A percentile compares a stretch with the other conserved stretches of the same genome.
Conservation (phyloP, 2,329 filamentous ascomycete genomes). For the Colletotrichum noveboracense region DNA sequence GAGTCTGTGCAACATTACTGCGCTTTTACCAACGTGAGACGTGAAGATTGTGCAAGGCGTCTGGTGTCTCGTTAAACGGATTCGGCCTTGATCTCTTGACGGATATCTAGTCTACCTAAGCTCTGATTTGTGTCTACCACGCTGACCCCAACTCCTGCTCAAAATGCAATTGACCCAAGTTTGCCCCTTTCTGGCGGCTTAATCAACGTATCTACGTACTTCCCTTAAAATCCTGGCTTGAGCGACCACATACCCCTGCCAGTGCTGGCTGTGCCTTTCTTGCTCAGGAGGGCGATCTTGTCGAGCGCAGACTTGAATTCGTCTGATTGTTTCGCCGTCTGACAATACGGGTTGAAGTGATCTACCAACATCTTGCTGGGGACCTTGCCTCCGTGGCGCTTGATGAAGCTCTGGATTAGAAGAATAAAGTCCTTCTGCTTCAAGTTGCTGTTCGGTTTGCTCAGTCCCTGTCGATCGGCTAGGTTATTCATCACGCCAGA, state of each 20-base stretch:
- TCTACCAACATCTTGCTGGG: slow-evolving; percentile 87
- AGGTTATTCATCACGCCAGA: slow-evolving; percentile 61
- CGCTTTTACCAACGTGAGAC: background rate
- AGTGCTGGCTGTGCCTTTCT: slow-evolving; percentile 48
- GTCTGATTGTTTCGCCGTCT: slow-evolving; percentile 68
- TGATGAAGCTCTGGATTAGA: slow-evolving; percentile 81
- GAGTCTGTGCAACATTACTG: background rate
- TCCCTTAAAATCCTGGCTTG: slow-evolving; percentile 29
- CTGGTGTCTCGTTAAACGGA: background rate
- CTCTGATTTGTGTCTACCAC: background rate
- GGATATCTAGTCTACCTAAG: background rate
- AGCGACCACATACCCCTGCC: slow-evolving; percentile 61
- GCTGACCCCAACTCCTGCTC: background rate
- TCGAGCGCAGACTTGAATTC: slow-evolving; percentile 86
- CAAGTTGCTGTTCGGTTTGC: slow-evolving; percentile 41
- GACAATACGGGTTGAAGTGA: slow-evolving; percentile 85
- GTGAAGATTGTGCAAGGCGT: background rate
- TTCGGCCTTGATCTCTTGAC: background rate
- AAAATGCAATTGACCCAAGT: background rate
- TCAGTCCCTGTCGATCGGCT: slow-evolving; percentile 59
- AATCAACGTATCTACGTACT: background rate
- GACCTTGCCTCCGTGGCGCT: slow-evolving; percentile 76
- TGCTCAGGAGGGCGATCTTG: slow-evolving; percentile 74
- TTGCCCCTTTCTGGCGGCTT: background rate
- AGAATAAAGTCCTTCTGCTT: slow-evolving; percentile 68